These are phyloP conservation scores for Blastocrithidia nonstop DNA, from an alignment of 208 protist genomes.

Conservation along the genomic window DNA sequence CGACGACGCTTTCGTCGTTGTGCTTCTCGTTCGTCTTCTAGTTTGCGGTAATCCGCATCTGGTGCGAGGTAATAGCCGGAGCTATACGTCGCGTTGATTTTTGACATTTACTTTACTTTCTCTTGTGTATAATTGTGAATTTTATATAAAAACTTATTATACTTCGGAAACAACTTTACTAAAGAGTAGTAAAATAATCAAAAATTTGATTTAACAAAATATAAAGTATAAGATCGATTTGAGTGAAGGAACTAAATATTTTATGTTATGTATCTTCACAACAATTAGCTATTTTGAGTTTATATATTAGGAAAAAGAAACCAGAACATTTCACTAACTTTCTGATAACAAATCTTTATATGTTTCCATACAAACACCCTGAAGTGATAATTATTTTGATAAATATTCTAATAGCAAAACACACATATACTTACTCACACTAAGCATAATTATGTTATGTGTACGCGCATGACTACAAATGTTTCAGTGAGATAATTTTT, in stretches of 20 bases:
- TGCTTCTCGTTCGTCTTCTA: constrained; percentile 40
- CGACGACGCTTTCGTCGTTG: constrained; percentile 27
- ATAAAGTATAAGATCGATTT: neutral
- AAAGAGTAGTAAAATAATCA: neutral
- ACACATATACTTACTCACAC: too few relatives aligned
- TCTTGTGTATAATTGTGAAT: constrained; percentile 2
- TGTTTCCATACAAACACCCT: too few relatives aligned
- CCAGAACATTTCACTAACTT: too few relatives aligned
- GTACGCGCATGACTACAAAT: too few relatives aligned
- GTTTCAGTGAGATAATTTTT: too few relatives aligned
- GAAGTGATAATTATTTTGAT: neutral
- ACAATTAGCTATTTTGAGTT: constrained; percentile 6
- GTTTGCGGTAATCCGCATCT: constrained; percentile 68
- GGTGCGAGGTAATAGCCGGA: constrained; percentile 70
- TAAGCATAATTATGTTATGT: too few relatives aligned
- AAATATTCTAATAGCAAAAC: constrained; percentile 4
- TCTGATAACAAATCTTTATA: too few relatives aligned
- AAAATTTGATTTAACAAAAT: neutral
- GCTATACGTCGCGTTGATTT: constrained; percentile 81
- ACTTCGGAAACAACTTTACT: neutral
- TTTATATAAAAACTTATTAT: constrained; percentile 2
- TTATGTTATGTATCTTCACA: constrained; percentile 10
- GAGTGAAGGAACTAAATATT: neutral
- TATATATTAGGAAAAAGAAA: constrained; percentile 4
- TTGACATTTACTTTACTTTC: constrained; percentile 30